These are phyloP conservation scores for Letharia lupina DNA, from an alignment of 495 filamentous ascomycete genomes.

Conservation along the genomic window DNA sequence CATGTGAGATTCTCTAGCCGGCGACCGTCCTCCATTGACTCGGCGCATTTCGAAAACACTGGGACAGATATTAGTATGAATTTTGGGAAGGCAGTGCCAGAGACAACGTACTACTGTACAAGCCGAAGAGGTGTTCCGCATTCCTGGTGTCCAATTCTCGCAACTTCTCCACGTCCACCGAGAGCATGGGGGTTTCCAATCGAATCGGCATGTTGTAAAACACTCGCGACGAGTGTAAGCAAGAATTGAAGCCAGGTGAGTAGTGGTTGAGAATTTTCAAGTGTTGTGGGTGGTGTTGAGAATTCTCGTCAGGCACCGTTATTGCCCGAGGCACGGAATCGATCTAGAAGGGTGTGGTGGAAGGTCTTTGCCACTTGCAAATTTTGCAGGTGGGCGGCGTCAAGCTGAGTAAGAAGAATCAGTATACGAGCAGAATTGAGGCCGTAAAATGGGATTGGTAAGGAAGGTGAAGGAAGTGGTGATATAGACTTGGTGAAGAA, in stretches of 20 bases:
- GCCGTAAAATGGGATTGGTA: too few species aligned
- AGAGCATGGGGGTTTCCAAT: constrained; percentile 65
- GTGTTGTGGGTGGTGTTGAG: not conserved
- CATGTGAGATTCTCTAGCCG: constrained; percentile 92
- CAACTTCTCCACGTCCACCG: constrained; percentile 77
- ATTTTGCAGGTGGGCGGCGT: not conserved
- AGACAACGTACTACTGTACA: constrained; percentile 83
- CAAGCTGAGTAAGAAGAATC: not conserved
- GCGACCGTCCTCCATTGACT: constrained; percentile 87
- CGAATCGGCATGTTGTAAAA: constrained; percentile 45
- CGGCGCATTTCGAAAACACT: constrained; percentile 95
- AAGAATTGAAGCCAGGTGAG: not conserved
- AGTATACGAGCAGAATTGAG: constrained; percentile 3
- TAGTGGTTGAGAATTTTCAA: not conserved
- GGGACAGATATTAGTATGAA: constrained; percentile 12
- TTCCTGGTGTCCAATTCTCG: constrained; percentile 91
- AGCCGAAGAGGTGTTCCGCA: constrained; percentile 86
- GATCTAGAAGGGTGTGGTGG: not conserved
- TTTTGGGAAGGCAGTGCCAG: constrained; percentile 4
- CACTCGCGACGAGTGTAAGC: not conserved
- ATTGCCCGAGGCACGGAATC: not conserved
- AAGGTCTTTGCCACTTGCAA: not conserved
- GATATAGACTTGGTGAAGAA: constrained; percentile 2
- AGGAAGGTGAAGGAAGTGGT: not conserved
- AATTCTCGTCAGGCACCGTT: constrained; percentile 1